phyloP scores from a whole-genome alignment of 208 protist species.

The Leishmania amazonensis region DNA sequence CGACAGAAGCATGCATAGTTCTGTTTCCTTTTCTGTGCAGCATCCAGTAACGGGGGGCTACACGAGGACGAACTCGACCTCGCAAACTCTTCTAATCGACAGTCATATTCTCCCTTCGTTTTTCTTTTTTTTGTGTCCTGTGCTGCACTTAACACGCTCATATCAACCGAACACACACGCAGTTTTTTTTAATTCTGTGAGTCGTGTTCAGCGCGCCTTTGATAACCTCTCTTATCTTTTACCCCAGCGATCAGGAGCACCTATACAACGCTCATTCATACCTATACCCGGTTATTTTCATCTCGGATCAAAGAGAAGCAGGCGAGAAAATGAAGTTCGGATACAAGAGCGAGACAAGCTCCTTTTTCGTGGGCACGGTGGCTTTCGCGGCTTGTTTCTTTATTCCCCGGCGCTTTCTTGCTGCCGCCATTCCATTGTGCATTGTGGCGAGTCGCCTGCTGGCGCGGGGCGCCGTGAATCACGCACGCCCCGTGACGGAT shows the following conservation, averaged over 20 bases:
- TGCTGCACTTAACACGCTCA: neutral
- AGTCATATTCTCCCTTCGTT: neutral
- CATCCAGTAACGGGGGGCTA: neutral
- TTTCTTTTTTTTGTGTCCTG: neutral
- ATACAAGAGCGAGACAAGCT: constrained; percentile 74
- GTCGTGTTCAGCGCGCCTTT: too few species aligned
- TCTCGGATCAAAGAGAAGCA: neutral
- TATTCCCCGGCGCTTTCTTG: neutral
- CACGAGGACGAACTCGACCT: neutral
- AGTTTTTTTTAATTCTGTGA: neutral
- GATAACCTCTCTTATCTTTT: neutral
- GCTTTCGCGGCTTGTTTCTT: constrained; percentile 3
- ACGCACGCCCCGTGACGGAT: constrained; percentile 35
- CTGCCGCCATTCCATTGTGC: constrained; percentile 35
- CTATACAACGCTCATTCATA: neutral
- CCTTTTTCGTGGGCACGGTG: constrained; percentile 4
- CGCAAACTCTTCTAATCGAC: neutral
- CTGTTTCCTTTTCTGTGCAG: constrained; percentile 7
- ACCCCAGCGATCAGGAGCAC: neutral
- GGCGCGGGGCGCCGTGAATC: constrained; percentile 54
- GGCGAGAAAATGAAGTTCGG: constrained; percentile 38
- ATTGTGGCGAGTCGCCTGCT: constrained; percentile 46
- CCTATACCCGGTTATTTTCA: neutral
- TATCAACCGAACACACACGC: neutral
- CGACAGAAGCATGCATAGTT: neutral